Evolutionary conservation across 1,284 basidiomycete species (phyloP), one percentile per base, ranked within the genome.

Genomic region (Rugosomyces carneus): DNA sequence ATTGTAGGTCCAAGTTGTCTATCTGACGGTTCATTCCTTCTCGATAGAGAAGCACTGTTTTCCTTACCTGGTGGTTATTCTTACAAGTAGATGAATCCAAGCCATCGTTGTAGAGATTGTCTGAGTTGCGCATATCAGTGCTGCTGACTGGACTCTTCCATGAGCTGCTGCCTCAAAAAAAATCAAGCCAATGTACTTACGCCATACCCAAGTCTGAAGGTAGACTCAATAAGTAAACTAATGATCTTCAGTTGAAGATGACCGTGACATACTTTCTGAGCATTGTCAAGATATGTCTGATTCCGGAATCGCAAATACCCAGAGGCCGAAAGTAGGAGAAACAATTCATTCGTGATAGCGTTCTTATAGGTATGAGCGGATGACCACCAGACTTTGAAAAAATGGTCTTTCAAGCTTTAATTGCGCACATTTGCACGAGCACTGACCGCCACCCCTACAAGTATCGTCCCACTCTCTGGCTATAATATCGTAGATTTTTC

Each of bases 1-100:
- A 44, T 79, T 78, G 53, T 78, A 78, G 0, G 68, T 76, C 77
- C 76, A 77, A 2, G 74, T 69, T 3, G 73, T 76, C 70, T 76
- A 47, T 11, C 15, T 13, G 10, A 31, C 9, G 29, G 6, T 43
- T 40, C 27, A 39, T 4, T 26, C 3, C 5, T 8, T 7, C 9
- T 31, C 16, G 9, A 15, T 18, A 3, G 21, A 8, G 5, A 8
- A 35, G 3, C 23, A 20, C 3, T 2, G 32, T 21, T 16, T 16
- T 13, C 2, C 60, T 26, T 50, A 70, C 71, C 60, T 68, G 64
- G 1, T 68, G 68, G 47, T 78, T 78, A 54, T 76, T 78, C 40
- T 55, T 38, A 53, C 74, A 78, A 1, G 66, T 64, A 35, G 27
- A 40, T 20, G 37, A 42, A 44, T 68, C 56, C 10, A 76, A 56